Conservation (phyloP, 2,329 filamentous ascomycete genomes). For the Calonectria hongkongensis region DNA sequence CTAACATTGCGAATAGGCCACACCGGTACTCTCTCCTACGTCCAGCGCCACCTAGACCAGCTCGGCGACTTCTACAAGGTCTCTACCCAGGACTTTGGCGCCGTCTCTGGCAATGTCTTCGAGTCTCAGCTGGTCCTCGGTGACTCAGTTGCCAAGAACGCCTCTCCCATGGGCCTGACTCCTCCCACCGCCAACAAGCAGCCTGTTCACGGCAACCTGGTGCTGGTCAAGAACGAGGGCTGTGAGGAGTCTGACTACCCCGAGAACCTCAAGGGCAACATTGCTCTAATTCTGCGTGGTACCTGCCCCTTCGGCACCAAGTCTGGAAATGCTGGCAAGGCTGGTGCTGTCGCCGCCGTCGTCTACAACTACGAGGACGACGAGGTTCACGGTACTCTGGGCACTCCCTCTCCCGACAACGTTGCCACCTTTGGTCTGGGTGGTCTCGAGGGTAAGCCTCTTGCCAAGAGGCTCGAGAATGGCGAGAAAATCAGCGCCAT, state of each 20-base stretch:
- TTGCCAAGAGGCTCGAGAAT: constrained; percentile 72
- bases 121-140: constrained; percentile 76
- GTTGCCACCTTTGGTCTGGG: constrained; percentile 82
- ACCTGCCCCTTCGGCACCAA: constrained; percentile 83
- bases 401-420: constrained; percentile 74
- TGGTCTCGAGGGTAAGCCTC: constrained; percentile 73
- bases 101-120: constrained; percentile 76
- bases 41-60: constrained; percentile 72
- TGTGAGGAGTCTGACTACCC: constrained; percentile 80
- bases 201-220: constrained; percentile 75
- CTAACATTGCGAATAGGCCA: constrained; percentile 69
- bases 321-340: constrained; percentile 79
- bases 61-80: constrained; percentile 78
- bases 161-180: constrained; percentile 78
- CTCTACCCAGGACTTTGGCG: constrained; percentile 78
- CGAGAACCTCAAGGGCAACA: constrained; percentile 73
- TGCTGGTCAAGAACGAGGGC: constrained; percentile 77
- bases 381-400: constrained; percentile 80
- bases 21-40: constrained; percentile 77
- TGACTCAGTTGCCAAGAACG: constrained; percentile 68
- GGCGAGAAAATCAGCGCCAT: constrained; percentile 71
- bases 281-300: constrained; percentile 83
- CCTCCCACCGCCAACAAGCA: constrained; percentile 78
- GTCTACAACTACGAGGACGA: constrained; percentile 84
- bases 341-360: constrained; percentile 82